phyloP scores from a whole-genome alignment of 2,329 filamentous ascomycete species.

The Capronia coronata region DNA sequence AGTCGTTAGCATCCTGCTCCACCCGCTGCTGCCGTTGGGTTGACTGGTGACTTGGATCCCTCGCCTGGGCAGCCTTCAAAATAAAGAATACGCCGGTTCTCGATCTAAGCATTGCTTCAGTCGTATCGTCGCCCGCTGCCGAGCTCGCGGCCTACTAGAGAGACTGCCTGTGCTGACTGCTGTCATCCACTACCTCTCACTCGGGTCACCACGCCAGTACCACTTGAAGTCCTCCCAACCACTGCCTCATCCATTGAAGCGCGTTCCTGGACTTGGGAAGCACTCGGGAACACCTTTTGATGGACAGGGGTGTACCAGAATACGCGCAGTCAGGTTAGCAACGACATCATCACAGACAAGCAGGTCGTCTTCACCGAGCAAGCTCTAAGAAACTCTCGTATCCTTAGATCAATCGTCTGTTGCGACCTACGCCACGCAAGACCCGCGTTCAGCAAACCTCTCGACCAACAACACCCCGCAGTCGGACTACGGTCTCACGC shows the following conservation, averaged over 20 bases:
- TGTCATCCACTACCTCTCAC: slow-evolving; percentile 23
- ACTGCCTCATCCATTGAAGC: slow-evolving; percentile 9
- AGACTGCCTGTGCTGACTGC: slow-evolving; percentile 22
- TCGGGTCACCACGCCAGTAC: slow-evolving; percentile 18
- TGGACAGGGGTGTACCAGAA: slow-evolving; percentile 61
- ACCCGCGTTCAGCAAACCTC: slow-evolving; percentile 67
- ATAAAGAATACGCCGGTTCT: slow-evolving; percentile 27
- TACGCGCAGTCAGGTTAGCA: slow-evolving; percentile 85
- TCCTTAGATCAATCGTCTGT: slow-evolving; percentile 83
- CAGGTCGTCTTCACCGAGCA: slow-evolving; percentile 43
- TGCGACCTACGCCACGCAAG: slow-evolving; percentile 80
- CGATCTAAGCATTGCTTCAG: slow-evolving; percentile 27
- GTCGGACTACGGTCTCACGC: slow-evolving; percentile 79
- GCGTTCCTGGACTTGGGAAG: slow-evolving; percentile 13
- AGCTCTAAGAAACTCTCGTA: slow-evolving; percentile 21
- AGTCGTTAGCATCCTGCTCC: slow-evolving; percentile 20
- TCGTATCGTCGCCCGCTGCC: slow-evolving; percentile 25
- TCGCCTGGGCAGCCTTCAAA: slow-evolving; percentile 24
- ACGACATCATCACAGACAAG: slow-evolving; percentile 54
- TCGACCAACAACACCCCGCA: slow-evolving; percentile 75
- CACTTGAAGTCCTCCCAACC: slow-evolving; percentile 10
- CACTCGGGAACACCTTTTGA: slow-evolving; percentile 29
- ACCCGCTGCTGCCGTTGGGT: slow-evolving; percentile 23
- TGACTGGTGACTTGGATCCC: slow-evolving; percentile 15
- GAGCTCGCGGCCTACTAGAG: slow-evolving; percentile 22